These are phyloP conservation scores for Russula compacta DNA, from an alignment of 768 basidiomycete genomes.

Conservation along the genomic window DNA sequence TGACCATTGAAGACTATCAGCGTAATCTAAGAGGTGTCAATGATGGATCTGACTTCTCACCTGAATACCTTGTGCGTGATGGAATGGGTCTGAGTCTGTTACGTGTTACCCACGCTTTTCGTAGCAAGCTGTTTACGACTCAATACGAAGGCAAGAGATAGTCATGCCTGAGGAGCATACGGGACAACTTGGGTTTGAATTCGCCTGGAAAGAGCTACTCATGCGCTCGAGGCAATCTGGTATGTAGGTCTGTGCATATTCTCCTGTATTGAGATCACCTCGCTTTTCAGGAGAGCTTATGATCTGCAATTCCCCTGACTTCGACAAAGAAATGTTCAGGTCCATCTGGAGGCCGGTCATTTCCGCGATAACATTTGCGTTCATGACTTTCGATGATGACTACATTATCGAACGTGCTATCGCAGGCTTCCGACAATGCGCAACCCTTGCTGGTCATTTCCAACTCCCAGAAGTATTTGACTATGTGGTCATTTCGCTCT, in stretches of 20 bases:
- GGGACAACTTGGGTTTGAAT: constrained; percentile 94
- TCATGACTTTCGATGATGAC: constrained; percentile 94
- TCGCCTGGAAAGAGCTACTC: constrained; percentile 96
- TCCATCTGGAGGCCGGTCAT: constrained; percentile 88
- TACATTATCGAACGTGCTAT: constrained; percentile 93
- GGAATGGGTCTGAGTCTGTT: neutral
- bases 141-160: constrained; percentile 89
- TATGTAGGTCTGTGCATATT: constrained; percentile 26
- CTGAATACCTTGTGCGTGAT: constrained; percentile 70
- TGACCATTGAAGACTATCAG: constrained; percentile 92
- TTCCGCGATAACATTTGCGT: constrained; percentile 91
- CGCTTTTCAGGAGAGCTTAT: constrained; percentile 49
- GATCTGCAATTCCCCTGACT: constrained; percentile 67
- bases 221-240: constrained; percentile 74
- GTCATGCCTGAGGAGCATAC: constrained; percentile 97
- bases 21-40: constrained; percentile 92
- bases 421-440: constrained; percentile 94
- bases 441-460: constrained; percentile 85
- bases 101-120: neutral
- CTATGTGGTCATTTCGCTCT: constrained; percentile 87
- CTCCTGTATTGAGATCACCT: neutral
- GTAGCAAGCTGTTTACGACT: constrained; percentile 86
- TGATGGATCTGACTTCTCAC: constrained; percentile 69
- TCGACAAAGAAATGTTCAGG: constrained; percentile 92
- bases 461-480: constrained; percentile 92